Base-by-base conservation (phyloP, 78 protist species). In the Guillardia theta region DNA sequence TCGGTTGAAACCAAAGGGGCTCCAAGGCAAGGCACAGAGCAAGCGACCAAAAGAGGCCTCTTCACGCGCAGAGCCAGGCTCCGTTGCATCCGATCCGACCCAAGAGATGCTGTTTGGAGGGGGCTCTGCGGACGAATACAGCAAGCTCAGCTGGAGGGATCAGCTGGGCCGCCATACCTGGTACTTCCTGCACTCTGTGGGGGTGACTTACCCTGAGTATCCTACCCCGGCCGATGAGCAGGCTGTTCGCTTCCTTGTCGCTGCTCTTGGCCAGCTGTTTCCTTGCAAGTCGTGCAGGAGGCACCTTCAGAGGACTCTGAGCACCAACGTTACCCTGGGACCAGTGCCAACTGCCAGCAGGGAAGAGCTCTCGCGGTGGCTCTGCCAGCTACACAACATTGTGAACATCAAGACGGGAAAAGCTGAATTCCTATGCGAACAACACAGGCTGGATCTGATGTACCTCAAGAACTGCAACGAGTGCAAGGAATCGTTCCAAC, bases 311-410 rank as follows among this genome's bases (percentile, higher is more conserved):
- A 5, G 33, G 43, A 64, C 12, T 33, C 78, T 64, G 43, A 33
- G 43, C 33, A 12, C 39, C 78, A 24, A 24, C 78, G 62, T n/a
- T n/a, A 5, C 15, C 39, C 47, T 77, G 45, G 88, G 88, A 22
- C 88, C 88, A 3, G 45, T 77, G n/a, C 37, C 9, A 22, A 21
- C 45, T 27, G 19, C 33, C 22, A 21, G 50, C 47, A 6, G 88
- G 37, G 45, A 9, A 22, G 88, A 9, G n/a, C 88, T 77, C 48
- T 77, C 88, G 4, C 19, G 8, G 10, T 77, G 88, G 88, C 8
- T 39, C 47, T 77, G 88, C 88, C 9, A 77, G 88, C 88, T 77
- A 4, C 88, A 77, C 88, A 77, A 77, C 88, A 39, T 8, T 33
- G 88, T 64, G 43, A 64, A 64, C 22, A 21, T 19, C 33, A 24